phyloP scores from a whole-genome alignment of 257 asterid species.

The Lycium barbarum region DNA sequence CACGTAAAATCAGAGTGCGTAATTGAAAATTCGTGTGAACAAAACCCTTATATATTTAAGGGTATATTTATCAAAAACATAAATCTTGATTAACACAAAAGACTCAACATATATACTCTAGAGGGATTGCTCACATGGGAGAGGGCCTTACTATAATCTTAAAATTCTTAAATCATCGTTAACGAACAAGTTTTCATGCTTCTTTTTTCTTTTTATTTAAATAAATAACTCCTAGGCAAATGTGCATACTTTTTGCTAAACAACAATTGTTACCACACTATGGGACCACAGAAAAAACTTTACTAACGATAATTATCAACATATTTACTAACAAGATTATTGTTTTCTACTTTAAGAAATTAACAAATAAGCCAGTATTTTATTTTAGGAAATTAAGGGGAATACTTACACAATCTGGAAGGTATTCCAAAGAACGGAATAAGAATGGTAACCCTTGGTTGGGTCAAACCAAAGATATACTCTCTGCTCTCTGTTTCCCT shows the following conservation, averaged over 20 bases:
- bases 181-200: background rate
- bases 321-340: background rate
- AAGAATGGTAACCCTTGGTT: conserved; percentile 43
- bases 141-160: background rate
- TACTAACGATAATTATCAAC: no score
- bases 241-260: background rate
- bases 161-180: background rate
- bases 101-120: background rate
- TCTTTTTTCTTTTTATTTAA: background rate
- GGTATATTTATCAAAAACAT: background rate
- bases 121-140: background rate
- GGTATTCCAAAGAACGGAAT: conserved; percentile 45
- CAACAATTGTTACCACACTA: background rate
- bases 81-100: background rate
- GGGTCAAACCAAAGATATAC: conserved; percentile 53
- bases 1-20: background rate
- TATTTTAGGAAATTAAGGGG: background rate
- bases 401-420: conserved; percentile 37
- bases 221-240: background rate
- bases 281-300: background rate
- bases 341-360: background rate
- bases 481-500: conserved; percentile 51
- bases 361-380: background rate
- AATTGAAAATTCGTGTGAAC: background rate
- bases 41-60: background rate